These are phyloP conservation scores for Diutina ranongensis DNA, from an alignment of 1,139 yeast species.

Conservation along the genomic window DNA sequence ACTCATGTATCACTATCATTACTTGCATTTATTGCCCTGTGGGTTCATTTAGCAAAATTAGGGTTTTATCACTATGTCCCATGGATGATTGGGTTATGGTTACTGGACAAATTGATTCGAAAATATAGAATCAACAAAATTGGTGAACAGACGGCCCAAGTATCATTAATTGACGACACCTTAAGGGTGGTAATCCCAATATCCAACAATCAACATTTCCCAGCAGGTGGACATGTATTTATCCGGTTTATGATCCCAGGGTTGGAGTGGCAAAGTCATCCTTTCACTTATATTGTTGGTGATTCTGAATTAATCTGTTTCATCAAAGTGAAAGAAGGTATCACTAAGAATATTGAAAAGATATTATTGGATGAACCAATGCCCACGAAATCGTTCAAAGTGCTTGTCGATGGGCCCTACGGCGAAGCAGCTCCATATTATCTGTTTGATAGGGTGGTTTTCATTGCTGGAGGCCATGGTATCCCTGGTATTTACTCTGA, in stretches of 20 bases:
- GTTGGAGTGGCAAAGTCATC: not conserved
- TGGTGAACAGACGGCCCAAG: not conserved
- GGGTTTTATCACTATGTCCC: constrained; percentile 27
- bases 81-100: constrained; percentile 32
- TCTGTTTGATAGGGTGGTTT: not conserved
- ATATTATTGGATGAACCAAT: not conserved
- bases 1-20: not conserved
- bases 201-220: not conserved
- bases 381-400: constrained; percentile 14
- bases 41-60: not conserved
- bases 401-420: constrained; percentile 36
- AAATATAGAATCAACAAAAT: not conserved
- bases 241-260: not conserved
- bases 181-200: not conserved
- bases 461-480: constrained; percentile 37
- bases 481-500: constrained; percentile 44
- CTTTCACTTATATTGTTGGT: not conserved
- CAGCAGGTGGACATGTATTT: not conserved
- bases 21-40: not conserved
- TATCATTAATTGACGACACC: not conserved
- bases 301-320: not conserved
- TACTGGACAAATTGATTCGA: constrained; percentile 28
- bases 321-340: not conserved
- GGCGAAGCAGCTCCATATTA: constrained; percentile 13
- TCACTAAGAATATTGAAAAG: not conserved